Evolutionary conservation across 2,329 filamentous ascomycete genomes (phyloP), one percentile per base, ranked within the genome.

Genomic region (Aspergillus brunneoviolaceus): DNA sequence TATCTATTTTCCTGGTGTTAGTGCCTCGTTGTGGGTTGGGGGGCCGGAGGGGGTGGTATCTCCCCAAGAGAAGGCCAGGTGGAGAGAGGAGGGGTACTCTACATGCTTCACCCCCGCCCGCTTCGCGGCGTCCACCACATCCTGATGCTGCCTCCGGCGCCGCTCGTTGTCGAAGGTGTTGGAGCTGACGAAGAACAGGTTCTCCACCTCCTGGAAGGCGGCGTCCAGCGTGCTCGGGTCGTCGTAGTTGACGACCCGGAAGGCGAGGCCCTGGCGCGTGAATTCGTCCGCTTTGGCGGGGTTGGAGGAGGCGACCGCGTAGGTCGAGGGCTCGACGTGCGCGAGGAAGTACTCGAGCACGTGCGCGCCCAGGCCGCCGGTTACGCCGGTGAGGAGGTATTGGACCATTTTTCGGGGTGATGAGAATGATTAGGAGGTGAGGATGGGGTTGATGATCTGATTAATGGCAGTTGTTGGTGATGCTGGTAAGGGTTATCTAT

Each of bases 111-210:
- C 83, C 12, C 81, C 81, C 0, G 78, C 80, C 25, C 72, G 72
- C 49, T 79, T 78, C 1, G 85, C 85, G 3, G 84, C 84, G 49
- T 83, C 77, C 33, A 87, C 78, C 21, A 84, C 83, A 39, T 77
- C 76, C 45, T 69, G 65, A 65, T 84, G 82, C 66, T 82, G 80
- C 14, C 75, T 77, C 35, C 73, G 71, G 3, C 82, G 74, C 61
- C 77, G 79, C n/a, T 79, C 76, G 55, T 77, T 77, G 39, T 82
- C 80, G 51, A 81, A 77, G 48, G 78, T 80, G 47, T 81, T 80
- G 23, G 81, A 83, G 4, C 84, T 86, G 21, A 88, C 80, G 51
- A 87, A 81, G 60, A 87, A 81, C 39, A 88, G 72, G 51, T 80
- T 78, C 55, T 85, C 80, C 12, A 86, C 79, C 23, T 77, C 82